Evolutionary conservation across 2,329 filamentous ascomycete genomes (phyloP).

Genomic region (Fusarium nygamai): DNA sequence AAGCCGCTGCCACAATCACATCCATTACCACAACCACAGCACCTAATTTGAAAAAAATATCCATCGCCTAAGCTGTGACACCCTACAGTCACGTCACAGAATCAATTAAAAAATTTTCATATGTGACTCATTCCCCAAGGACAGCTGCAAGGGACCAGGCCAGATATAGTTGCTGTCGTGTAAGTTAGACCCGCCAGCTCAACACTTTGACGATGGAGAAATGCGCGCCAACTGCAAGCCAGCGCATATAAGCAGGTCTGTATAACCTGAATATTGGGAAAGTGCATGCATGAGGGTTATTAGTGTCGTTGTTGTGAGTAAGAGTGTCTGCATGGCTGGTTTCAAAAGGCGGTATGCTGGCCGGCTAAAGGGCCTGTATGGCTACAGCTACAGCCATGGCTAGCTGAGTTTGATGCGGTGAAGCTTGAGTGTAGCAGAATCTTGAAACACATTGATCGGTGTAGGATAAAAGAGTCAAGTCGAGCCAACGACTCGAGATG

Average conservation of each 20-base stretch:
- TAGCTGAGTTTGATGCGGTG: constrained; percentile 20
- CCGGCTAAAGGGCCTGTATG: constrained; percentile 8
- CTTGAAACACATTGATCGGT: constrained; percentile 33
- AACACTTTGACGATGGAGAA: constrained; percentile 9
- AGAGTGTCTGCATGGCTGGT: constrained; percentile 12
- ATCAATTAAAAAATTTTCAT: neutral
- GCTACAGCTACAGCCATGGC: neutral
- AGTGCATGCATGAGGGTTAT: constrained; percentile 7
- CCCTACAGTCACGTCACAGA: neutral
- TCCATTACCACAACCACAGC: neutral
- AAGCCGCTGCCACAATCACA: neutral
- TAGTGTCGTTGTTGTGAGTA: constrained; percentile 14
- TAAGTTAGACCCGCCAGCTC: constrained; percentile 28
- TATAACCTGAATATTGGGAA: constrained; percentile 9
- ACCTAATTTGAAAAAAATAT: neutral
- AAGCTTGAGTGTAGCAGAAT: constrained; percentile 22
- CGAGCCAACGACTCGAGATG: neutral
- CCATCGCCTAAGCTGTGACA: neutral
- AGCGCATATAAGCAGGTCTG: constrained; percentile 12
- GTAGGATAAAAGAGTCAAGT: constrained; percentile 15
- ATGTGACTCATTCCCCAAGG: constrained; percentile 21
- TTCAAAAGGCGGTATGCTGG: constrained; percentile 39
- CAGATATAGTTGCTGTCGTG: constrained; percentile 25
- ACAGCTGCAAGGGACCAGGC: constrained; percentile 30
- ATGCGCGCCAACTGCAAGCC: constrained; percentile 26